These are phyloP conservation scores for Paxillus involutus DNA, from an alignment of 768 basidiomycete species.

Conservation along the genomic window DNA sequence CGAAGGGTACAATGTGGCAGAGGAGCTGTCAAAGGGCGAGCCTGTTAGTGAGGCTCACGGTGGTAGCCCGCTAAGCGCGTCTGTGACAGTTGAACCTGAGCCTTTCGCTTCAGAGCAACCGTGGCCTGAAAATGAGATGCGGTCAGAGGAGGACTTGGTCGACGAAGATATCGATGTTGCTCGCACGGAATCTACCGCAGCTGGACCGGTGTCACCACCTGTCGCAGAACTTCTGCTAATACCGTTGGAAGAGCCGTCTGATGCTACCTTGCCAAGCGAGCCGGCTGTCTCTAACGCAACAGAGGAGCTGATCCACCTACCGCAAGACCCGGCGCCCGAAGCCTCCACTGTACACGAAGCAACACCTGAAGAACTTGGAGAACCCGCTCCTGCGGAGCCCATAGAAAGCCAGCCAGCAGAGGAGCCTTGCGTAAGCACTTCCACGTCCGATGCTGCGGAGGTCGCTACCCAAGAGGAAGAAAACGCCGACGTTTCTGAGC, in stretches of 20 bases:
- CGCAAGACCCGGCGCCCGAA: constrained; percentile 3
- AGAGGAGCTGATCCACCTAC: neutral
- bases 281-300: neutral
- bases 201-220: constrained; percentile 25
- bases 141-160: constrained; percentile 20
- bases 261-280: neutral
- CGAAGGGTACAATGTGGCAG: constrained; percentile 38
- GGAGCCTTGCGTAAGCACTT: neutral
- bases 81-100: constrained; percentile 12
- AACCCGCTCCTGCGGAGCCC: neutral
- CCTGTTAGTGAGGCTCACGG: neutral
- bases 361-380: constrained; percentile 12
- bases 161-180: constrained; percentile 25
- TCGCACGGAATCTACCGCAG: constrained; percentile 17
- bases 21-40: constrained; percentile 35
- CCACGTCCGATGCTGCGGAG: constrained; percentile 5
- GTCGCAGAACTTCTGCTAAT: constrained; percentile 27
- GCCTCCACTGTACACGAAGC: constrained; percentile 5
- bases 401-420: neutral
- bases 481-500: neutral
- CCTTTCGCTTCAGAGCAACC: constrained; percentile 1
- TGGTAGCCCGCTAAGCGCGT: constrained; percentile 9
- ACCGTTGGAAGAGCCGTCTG: constrained; percentile 20
- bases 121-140: constrained; percentile 13
- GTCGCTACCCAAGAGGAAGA: constrained; percentile 4